Evolutionary conservation across 352 stramenopile species (phyloP), one percentile per base, ranked within the genome.

Genomic region (Pythium oligandrum): DNA sequence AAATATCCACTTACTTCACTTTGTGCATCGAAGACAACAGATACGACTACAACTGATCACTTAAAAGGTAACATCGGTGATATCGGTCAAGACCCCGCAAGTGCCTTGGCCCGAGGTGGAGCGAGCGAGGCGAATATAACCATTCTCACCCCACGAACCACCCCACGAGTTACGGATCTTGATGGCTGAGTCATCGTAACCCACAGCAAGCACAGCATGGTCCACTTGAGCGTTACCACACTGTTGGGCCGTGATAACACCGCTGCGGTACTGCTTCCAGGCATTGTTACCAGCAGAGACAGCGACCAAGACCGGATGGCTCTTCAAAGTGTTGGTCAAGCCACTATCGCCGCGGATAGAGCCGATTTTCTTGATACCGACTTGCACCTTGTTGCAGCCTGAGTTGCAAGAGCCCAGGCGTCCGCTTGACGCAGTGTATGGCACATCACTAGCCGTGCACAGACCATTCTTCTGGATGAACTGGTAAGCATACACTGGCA

Each of bases 81-180:
- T 42, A 12, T 42, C 38, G 12, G 38, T 42, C 7, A 42, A 12
- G 7, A 42, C 38, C 7, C 38, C 38, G 44, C 53, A 59, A 4
- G 44, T 52, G 44, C 53, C 53, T 11, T 36, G 63, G 64, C 5
- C 67, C 65, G n/a, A 42, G 3, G 31, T 61, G 57, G 53, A 43
- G 50, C 68, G 64, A 3, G 57, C 57, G n/a, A 98, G 75, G 10
- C 78, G 75, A 37, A 98, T 86, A 71, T 96, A 98, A 40, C 92
- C 91, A 35, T 79, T 68, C 53, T 96, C 83, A 53, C 93, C 95
- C 92, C 93, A 98, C 26, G 61, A 70, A 3, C 72, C 58, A 37
- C 96, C 96, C 96, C 95, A 99, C 47, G 95, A 98, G 72, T 99
- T 99, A 48, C 96, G 97, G 37, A 99, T 80, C 57, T 97, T 97